These are phyloP conservation scores for Arthroderma sp. DNA, from an alignment of 2,329 filamentous ascomycete species.

Conservation along the genomic window DNA sequence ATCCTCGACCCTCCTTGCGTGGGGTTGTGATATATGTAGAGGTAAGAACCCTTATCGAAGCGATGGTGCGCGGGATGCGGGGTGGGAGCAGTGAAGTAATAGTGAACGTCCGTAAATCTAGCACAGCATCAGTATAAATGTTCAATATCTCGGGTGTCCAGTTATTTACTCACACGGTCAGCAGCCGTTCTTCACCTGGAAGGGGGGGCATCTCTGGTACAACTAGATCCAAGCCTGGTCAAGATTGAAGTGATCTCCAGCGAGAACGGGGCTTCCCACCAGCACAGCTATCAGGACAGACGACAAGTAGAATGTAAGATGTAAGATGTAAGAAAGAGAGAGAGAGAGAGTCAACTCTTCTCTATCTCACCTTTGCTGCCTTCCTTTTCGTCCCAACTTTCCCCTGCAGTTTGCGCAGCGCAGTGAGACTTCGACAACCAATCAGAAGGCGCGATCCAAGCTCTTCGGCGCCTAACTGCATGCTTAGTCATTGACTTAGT, in stretches of 20 bases:
- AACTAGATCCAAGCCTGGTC: not conserved
- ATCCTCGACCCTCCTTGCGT: constrained; percentile 43
- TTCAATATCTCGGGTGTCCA: not conserved
- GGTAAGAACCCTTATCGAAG: constrained; percentile 53
- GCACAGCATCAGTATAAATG: constrained; percentile 10
- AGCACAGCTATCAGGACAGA: not conserved
- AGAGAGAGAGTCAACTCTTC: not conserved
- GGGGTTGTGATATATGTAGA: constrained; percentile 51
- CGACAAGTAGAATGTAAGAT: not conserved
- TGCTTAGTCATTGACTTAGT: not conserved
- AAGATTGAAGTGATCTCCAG: not conserved
- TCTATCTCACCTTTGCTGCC: not conserved
- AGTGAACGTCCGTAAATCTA: constrained; percentile 54
- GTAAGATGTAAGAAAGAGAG: not conserved
- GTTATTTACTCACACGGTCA: constrained; percentile 33
- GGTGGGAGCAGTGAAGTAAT: constrained; percentile 47
- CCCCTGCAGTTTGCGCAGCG: not conserved
- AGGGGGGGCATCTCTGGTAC: constrained; percentile 32
- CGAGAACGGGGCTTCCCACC: not conserved
- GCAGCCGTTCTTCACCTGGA: constrained; percentile 35
- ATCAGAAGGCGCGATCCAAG: not conserved
- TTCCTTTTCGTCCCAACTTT: not conserved
- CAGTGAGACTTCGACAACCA: not conserved
- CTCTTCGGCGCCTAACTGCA: not conserved
- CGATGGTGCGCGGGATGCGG: constrained; percentile 48